phyloP scores from a whole-genome alignment of 768 basidiomycete genomes.

The Phylloporus sp. region DNA sequence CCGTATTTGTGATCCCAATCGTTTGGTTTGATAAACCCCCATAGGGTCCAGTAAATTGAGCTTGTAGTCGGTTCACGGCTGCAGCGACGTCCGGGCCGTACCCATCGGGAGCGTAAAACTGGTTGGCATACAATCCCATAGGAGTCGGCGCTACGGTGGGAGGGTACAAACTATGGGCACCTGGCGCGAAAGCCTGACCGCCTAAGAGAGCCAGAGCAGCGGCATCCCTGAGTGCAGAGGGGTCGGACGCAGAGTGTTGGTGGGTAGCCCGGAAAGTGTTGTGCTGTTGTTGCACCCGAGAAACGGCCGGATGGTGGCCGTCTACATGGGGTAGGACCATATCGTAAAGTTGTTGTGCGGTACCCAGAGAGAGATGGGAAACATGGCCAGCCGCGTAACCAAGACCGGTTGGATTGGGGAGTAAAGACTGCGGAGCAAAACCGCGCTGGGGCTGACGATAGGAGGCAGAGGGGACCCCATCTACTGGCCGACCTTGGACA shows the following conservation, averaged over 20 bases:
- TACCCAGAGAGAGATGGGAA: slow-evolving; percentile 67
- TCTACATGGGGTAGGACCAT: slow-evolving; percentile 59
- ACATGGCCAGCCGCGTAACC: slow-evolving; percentile 52
- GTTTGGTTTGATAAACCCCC: slow-evolving; percentile 42
- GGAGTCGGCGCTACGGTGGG: slow-evolving; percentile 36
- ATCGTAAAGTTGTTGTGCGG: slow-evolving; percentile 73
- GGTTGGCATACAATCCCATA: slow-evolving; percentile 64
- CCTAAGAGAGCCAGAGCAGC: slow-evolving; percentile 60
- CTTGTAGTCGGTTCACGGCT: slow-evolving; percentile 59
- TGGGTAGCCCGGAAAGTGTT: slow-evolving; percentile 68
- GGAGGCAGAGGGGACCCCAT: slow-evolving; percentile 40
- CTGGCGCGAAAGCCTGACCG: slow-evolving; percentile 46
- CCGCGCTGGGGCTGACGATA: slow-evolving; percentile 63
- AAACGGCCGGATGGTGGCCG: slow-evolving; percentile 57
- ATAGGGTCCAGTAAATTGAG: slow-evolving; percentile 52
- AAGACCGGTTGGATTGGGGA: slow-evolving; percentile 51
- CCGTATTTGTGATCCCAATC: slow-evolving; percentile 40
- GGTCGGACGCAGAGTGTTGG: slow-evolving; percentile 82
- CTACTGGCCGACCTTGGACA: slow-evolving; percentile 49
- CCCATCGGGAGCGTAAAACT: slow-evolving; percentile 63
- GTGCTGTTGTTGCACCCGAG: slow-evolving; percentile 76
- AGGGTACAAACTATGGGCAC: slow-evolving; percentile 53
- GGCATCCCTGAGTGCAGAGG: slow-evolving; percentile 69
- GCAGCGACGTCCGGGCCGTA: slow-evolving; percentile 52
- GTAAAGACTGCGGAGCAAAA: slow-evolving; percentile 50